These are phyloP conservation scores for Firmiana major DNA, from an alignment of 345 rosid species.

Conservation along the genomic window DNA sequence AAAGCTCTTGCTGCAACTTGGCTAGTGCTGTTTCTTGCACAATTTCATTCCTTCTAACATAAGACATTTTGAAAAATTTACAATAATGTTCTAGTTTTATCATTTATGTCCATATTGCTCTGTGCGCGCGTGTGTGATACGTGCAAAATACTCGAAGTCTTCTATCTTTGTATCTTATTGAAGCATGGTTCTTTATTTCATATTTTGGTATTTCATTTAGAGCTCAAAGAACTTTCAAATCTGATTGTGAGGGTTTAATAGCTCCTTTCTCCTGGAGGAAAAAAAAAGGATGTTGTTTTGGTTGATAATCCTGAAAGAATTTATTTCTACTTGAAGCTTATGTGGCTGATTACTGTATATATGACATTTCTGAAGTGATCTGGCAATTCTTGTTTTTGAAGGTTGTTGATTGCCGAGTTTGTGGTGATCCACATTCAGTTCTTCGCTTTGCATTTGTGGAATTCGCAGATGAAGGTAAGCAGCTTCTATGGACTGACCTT, in stretches of 20 bases:
- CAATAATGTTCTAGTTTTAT: neutral
- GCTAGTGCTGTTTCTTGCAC: neutral
- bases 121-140: no score
- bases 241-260: neutral
- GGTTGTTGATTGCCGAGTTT: constrained; percentile 95
- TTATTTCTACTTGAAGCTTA: neutral
- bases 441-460: constrained; percentile 95
- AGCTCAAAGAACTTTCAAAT: neutral
- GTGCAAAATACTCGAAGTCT: neutral
- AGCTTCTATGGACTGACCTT: constrained; percentile 7
- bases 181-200: neutral
- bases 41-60: neutral
- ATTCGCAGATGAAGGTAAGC: constrained; percentile 83
- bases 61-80: neutral
- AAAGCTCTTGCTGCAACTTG: neutral
- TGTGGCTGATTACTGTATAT: neutral
- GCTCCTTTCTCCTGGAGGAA: neutral
- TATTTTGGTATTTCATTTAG: neutral
- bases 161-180: neutral
- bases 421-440: constrained; percentile 91
- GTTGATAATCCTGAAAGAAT: neutral
- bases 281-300: neutral
- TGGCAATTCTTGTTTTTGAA: constrained; percentile 28
- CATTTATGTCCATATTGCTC: neutral
- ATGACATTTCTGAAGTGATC: constrained; percentile 10